A percentile compares a stretch with the other conserved stretches of the same genome.
Conservation (phyloP, 2,329 filamentous ascomycete species). For the Venturia effusa region DNA sequence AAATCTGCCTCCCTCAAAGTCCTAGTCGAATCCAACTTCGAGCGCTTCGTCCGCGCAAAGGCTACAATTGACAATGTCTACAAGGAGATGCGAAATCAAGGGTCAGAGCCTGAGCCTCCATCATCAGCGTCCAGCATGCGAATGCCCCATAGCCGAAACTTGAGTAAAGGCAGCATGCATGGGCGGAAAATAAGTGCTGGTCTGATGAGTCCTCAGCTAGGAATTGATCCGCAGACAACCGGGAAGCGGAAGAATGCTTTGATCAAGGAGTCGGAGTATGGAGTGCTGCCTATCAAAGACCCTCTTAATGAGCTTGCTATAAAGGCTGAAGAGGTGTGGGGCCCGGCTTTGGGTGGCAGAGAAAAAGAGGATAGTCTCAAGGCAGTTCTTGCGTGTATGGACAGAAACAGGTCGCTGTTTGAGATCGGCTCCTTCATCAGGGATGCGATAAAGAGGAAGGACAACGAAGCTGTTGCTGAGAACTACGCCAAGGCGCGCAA, state of each 20-base stretch:
- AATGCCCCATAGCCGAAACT: slow-evolving; percentile 51
- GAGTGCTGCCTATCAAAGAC: slow-evolving; percentile 74
- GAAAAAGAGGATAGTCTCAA: slow-evolving; percentile 87
- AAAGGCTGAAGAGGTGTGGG: slow-evolving; percentile 96
- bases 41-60: slow-evolving; percentile 94
- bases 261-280: slow-evolving; percentile 52
- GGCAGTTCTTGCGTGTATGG: slow-evolving; percentile 61
- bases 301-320: slow-evolving; percentile 82
- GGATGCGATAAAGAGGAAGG: slow-evolving; percentile 79
- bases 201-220: slow-evolving; percentile 22
- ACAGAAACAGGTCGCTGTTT: slow-evolving; percentile 70
- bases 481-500: slow-evolving; percentile 76
- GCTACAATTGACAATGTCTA: slow-evolving; percentile 98
- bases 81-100: slow-evolving; percentile 79
- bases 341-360: slow-evolving; percentile 78
- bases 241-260: slow-evolving; percentile 81
- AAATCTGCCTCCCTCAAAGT: slow-evolving; percentile 96
- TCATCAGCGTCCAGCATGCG: not conserved
- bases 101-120: slow-evolving; percentile 36
- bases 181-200: slow-evolving; percentile 41
- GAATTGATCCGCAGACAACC: slow-evolving; percentile 23
- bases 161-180: slow-evolving; percentile 50
- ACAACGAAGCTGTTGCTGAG: slow-evolving; percentile 80
- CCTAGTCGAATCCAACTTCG: slow-evolving; percentile 94
- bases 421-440: slow-evolving; percentile 68